Base-by-base conservation (phyloP, 176 grass and related monocot species). In the Secale cereale region DNA sequence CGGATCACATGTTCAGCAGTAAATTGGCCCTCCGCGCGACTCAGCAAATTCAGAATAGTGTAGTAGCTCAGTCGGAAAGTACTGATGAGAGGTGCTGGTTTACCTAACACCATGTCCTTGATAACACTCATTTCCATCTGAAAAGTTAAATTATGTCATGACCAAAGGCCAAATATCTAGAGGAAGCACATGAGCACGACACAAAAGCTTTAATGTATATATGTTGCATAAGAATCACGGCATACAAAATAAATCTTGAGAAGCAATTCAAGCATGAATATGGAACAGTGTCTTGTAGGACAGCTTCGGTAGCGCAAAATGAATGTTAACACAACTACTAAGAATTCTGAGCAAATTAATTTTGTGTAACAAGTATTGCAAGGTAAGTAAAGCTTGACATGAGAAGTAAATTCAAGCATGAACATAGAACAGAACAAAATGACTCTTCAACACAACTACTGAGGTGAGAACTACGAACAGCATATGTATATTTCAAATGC, bases 81-180 rank as follows among this genome's bases (percentile, higher is more conserved):
- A 88, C 97, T 99, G 77, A 96, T 89, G 14, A 99, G 88, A 72
- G 97, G 97, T 81, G 97, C 93, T 75, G 97, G 97, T 94, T 90
- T 99, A 72, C 97, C 97, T 78, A 99, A 92, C 72, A 91, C 90
- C 97, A 99, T 99, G 72, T 99, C 97, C 89, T 96, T 99, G 71
- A 99, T 88, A 84, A 96, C 84, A 89, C 91, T 94, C 97, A 99
- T 99, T 89, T 99, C 93, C 93, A 99, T 96, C 96, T 98, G 91
- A 89, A 98, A 23, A 62, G 56, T 68, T 67, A 17, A 29, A 26
- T 37, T n/a, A 66, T 22, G 76, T 82, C 80, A 79, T 75, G 16
- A 67, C 65, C 1, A 52, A 80, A 59, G 37, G 39, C 10, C 7
- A 75, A 52, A 81, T 78, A 29, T 43, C 12, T 32, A 65, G 78